These are phyloP conservation scores for Phytopythium boreale DNA, from an alignment of 352 stramenopile genomes.

Conservation along the genomic window DNA sequence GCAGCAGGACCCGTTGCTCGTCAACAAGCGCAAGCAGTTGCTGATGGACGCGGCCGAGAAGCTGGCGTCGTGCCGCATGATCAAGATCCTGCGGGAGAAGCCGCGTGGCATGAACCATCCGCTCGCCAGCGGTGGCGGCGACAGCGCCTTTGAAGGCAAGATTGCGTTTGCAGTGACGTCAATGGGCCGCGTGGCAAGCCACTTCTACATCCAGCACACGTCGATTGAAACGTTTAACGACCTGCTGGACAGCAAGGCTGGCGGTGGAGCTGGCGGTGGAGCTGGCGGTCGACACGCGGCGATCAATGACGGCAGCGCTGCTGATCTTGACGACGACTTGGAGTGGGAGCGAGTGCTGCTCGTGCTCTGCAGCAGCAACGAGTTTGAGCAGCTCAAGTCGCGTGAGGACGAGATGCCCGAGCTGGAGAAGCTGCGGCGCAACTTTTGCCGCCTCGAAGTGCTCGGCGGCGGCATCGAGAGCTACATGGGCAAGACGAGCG, in stretches of 20 bases:
- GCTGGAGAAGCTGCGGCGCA: constrained; percentile 89
- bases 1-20: constrained; percentile 88
- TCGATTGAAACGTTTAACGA: constrained; percentile 99
- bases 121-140: background rate
- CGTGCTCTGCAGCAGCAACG: constrained; percentile 81
- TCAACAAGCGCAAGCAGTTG: constrained; percentile 57
- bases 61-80: constrained; percentile 75
- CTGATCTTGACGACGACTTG: constrained; percentile 42
- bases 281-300: constrained; percentile 8
- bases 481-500: constrained; percentile 94
- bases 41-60: constrained; percentile 78
- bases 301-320: constrained; percentile 6
- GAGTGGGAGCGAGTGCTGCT: constrained; percentile 69
- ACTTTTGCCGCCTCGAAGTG: constrained; percentile 88
- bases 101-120: constrained; percentile 14
- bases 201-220: constrained; percentile 99
- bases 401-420: constrained; percentile 95
- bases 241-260: constrained; percentile 71
- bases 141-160: constrained; percentile 36
- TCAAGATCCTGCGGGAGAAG: constrained; percentile 76
- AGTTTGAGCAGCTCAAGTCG: constrained; percentile 97
- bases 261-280: constrained; percentile 22
- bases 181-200: constrained; percentile 95
- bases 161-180: constrained; percentile 92
- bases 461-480: constrained; percentile 90